Percentiles rank a stretch among this genome's conserved stretches.
Evolutionary conservation across 257 asterid species (phyloP).

Genomic region (Solanum arcanum): DNA sequence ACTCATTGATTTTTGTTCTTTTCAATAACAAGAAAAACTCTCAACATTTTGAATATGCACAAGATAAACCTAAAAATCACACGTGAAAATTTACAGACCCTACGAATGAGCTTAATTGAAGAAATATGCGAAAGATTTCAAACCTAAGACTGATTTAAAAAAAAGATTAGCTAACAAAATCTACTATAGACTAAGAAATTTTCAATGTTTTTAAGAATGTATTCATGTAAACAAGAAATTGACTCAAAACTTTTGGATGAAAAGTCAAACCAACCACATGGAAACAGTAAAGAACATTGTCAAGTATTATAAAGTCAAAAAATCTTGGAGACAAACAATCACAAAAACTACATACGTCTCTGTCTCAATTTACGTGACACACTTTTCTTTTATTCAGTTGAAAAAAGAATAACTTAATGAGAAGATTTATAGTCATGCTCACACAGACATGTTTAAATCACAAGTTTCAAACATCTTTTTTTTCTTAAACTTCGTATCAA

Average conservation of each 20-base stretch:
- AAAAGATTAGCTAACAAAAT: background rate
- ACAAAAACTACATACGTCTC: background rate
- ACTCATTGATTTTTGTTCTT: background rate
- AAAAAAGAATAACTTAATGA: no score
- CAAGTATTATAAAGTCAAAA: background rate
- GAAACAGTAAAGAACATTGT: background rate
- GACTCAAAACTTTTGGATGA: background rate
- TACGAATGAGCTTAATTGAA: background rate
- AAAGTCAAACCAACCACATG: background rate
- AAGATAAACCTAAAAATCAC: no score
- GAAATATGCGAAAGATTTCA: no score
- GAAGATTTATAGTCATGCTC: no score
- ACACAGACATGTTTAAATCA: background rate
- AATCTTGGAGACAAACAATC: background rate
- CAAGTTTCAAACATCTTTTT: no score
- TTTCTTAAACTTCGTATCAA: no score
- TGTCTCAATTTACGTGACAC: background rate
- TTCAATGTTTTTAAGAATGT: background rate
- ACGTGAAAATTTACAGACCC: no score
- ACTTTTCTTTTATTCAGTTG: rapidly evolving
- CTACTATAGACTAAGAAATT: background rate
- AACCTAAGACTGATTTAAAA: background rate
- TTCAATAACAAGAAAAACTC: background rate
- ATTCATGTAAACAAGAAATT: background rate
- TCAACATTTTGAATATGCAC: no score